phyloP scores from a whole-genome alignment of 73 alveolate genomes.

The Tetrahymena elliotti region DNA sequence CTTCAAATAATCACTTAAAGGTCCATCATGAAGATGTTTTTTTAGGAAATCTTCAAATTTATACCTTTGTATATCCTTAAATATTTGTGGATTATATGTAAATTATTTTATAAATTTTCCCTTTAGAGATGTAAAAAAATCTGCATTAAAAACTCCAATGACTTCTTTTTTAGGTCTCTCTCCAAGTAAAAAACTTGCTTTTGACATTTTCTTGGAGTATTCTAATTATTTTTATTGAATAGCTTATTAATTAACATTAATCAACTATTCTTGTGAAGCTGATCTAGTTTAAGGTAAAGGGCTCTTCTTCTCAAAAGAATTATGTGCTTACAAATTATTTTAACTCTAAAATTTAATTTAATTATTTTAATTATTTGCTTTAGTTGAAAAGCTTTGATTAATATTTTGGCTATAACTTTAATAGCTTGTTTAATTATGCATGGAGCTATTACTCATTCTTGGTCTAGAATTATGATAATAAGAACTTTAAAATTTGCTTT shows the following conservation, averaged over 20 bases:
- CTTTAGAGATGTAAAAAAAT: background rate
- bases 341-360: background rate
- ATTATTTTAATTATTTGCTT: too few species aligned
- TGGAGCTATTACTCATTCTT: background rate
- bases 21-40: background rate
- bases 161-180: background rate
- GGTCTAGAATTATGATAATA: background rate
- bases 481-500: background rate
- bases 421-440: background rate
- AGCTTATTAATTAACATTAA: background rate
- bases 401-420: background rate
- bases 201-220: background rate
- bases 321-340: background rate
- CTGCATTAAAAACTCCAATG: background rate
- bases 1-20: background rate
- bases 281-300: background rate
- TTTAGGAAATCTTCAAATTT: background rate
- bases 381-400: background rate
- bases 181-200: background rate
- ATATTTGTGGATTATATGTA: background rate
- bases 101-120: background rate
- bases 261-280: background rate
- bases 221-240: background rate
- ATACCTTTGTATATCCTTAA: background rate
- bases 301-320: background rate